Base-by-base conservation (phyloP, 169 alveolate genomes). In the Eimeria maxima region DNA sequence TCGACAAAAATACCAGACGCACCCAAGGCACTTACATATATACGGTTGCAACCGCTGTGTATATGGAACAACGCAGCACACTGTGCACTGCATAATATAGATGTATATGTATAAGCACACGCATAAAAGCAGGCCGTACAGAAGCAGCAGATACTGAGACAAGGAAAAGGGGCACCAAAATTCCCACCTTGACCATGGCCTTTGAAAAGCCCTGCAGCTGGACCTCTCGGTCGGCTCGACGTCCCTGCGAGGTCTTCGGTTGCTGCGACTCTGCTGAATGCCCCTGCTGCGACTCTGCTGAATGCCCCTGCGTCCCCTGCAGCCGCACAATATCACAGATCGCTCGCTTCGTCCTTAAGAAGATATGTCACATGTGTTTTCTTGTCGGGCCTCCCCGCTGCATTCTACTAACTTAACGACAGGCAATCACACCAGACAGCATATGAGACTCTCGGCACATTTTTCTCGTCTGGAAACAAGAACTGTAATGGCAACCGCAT, bases 101-200 rank as follows among this genome's bases (percentile, higher is more conserved):
- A 60, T 53, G 18, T 53, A 60, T n/a, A 65, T 65, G 38, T 22
- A 20, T 6, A 65, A 8, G 24, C 18, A 65, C 3, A 20, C 38
- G 24, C 6, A 20, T 65, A 0, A 0, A 65, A 24, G 18, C 18
- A 65, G 4, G 14, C 18, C 16, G 27, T 0, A 38, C 22, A 14
- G 45, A 22, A 22, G 47, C n/a, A 74, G 63, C 33, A 22, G 80
- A 29, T n/a, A 7, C 78, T 47, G 1, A 4, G 53, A 53, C 22
- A 90, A 4, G 11, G 18, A 63, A 67, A 65, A 18, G 33, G 29
- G 29, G 29, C 38, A 33, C 7, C n/a, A 0, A 69, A 27, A 27
- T 27, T 22, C 84, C 24, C 65, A 95, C 97, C 96, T 96, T 95
- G 71, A 89, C 96, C 96, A 94, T 95, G 8, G 97, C 94, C 60